Evolutionary conservation across 208 protist species (phyloP), one percentile per base, ranked within the genome.

Genomic region (Baffinella frigidus): DNA sequence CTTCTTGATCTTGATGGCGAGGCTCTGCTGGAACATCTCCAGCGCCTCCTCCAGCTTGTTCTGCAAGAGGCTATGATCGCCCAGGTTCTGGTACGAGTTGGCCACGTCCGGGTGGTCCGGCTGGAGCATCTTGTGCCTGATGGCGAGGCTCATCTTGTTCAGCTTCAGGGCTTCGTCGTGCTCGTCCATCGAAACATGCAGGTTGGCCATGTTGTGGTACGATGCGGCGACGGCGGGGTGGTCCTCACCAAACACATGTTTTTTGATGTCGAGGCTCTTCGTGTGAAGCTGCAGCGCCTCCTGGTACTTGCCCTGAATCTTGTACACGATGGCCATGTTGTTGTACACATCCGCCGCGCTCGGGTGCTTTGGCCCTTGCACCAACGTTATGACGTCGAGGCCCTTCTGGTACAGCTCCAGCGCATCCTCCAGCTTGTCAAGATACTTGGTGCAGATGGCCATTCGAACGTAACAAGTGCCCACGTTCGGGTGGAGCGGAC

Each of bases 391-490:
- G 73, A 92, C 89, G 20, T 92, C 87, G 71, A 92, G 73, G 71
- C 43, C 87, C 73, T 50, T 92, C 41, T 81, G 61, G 87, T 90
- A 92, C 80, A 92, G 50, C 73, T 14, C 24, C 17, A 89, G 27
- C 39, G 87, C 14, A 20, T 92, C 89, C 27, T 92, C 87, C 24
- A 92, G 61, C 14, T 48, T 89, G 14, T 48, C 87, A 41, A 92
- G 30, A 61, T 92, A 89, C 30, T 92, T 92, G 38, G 43, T 90
- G 20, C 24, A 89, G 36, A 71, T 92, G 73, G 87, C 87, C 17
- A 92, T 71, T 48, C 89, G 68, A 48, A 36, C 33, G 87, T 92
- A 71, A 36, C 89, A 48, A 33, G 50, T 11, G 61, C 87, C 87
- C 61, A 92, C 61, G 64, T n/a, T n/a, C n/a, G n/a, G n/a, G n/a